Evolutionary conservation across 2,329 filamentous ascomycete species (phyloP), one percentile per base, ranked within the genome.

Genomic region (Talaromyces sp.): DNA sequence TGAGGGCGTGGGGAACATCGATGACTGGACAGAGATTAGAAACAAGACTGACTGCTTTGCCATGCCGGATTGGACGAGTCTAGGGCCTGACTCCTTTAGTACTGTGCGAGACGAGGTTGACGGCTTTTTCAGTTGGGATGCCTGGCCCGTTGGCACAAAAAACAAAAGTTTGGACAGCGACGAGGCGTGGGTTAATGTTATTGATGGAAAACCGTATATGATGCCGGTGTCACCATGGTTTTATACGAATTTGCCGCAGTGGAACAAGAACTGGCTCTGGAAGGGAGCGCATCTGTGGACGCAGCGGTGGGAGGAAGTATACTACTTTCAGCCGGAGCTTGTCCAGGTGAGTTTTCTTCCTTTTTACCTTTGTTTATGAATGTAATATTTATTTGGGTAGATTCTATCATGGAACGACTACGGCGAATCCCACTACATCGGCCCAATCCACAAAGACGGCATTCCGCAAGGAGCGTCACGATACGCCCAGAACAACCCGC

Each of bases 181-280:
- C 46, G 64, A 73, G 53, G 67, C 67, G 4, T 84, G 78, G 67
- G 75, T 77, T 66, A 60, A 64, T 1, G 68, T 65, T 2, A 63
- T 77, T 2, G 58, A 65, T 2, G 67, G 67, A 5, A 80, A 78
- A 66, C 70, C 71, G 0, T 80, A 76, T 61, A 82, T 84, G 76
- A 82, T 82, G 80, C 77, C 81, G 2, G 79, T 85, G 8, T 81
- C 80, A 0, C 82, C 83, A 0, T 85, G 82, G 83, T 83, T 78
- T 69, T 82, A 72, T 70, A 86, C 85, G 56, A 82, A 85, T 62
- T 73, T 86, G 73, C 78, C 81, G 0, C 71, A 76, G 8, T 87
- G 78, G 65, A 71, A 75, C 55, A 88, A 87, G 72, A 85, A 86
- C 69, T 88, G 85, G 85, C 75, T 86, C 5, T 88, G 83, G 77